Evolutionary conservation across 805 yeast genomes (phyloP).

Genomic region (Myxozyma udenii): DNA sequence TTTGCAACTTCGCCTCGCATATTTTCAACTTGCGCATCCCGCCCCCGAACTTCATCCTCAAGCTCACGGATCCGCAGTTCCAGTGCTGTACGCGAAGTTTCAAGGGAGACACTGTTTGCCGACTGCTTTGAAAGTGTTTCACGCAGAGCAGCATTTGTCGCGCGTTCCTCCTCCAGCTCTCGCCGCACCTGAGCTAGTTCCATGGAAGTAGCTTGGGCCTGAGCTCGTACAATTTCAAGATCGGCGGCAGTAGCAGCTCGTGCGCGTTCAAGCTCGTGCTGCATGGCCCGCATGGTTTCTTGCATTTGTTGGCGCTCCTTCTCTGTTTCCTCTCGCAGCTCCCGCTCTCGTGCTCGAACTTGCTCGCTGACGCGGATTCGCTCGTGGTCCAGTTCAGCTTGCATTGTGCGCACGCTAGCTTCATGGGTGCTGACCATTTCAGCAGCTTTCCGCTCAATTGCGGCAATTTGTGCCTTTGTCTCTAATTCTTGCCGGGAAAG

Average conservation of each 20-base stretch:
- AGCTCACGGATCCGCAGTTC: conserved; percentile 29
- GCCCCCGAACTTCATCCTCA: conserved; percentile 22
- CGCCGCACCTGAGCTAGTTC: conserved; percentile 25
- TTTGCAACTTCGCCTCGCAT: conserved; percentile 28
- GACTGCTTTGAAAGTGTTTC: conserved; percentile 37
- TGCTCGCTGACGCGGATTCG: not conserved
- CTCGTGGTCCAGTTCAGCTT: not conserved
- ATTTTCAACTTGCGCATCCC: conserved; percentile 27
- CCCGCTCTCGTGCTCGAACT: not conserved
- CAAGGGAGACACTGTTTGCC: conserved; percentile 28
- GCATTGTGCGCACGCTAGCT: not conserved
- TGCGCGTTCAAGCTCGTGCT: not conserved
- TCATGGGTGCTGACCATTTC: not conserved
- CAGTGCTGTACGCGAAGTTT: conserved; percentile 26
- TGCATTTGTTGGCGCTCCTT: not conserved
- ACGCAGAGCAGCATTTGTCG: conserved; percentile 35
- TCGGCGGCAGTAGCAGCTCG: not conserved
- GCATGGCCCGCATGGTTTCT: not conserved
- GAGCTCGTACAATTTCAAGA: not conserved
- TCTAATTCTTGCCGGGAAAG: not conserved
- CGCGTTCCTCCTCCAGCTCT: conserved; percentile 33
- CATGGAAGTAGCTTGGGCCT: conserved; percentile 12
- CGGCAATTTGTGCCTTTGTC: not conserved
- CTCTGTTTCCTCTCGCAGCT: not conserved
- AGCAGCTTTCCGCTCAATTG: not conserved